Base-by-base conservation (phyloP, 306 rosid species). In the Hippophae gyantsensis region DNA sequence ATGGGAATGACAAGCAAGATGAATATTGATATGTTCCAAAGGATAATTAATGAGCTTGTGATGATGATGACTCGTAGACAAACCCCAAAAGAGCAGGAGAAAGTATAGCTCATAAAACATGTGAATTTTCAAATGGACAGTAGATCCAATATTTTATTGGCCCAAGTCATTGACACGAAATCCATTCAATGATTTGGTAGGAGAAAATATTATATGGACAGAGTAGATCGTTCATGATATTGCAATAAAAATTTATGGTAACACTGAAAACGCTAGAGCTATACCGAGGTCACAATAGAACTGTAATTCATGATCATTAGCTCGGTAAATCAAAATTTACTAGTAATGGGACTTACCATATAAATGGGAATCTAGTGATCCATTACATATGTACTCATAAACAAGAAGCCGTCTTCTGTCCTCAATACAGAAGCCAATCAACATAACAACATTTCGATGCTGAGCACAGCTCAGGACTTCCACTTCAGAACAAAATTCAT, bases 391-490 rank as follows among this genome's bases (percentile, higher is more conserved):
- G 66, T 84, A 93, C 69, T 93, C 99, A 48, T 93, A 93, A 72
- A 93, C 99, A 64, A 93, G 76, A 60, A 93, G 75, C 76, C 99
- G 80, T 82, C 97, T 77, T 68, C 74, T 88, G 72, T 93, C 94
- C 89, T 93, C 99, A 46, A 93, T 86, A 59, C 99, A 93, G 78
- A 88, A 93, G 4, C 99, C 99, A 60, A 88, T 88, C 74, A 93
- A 77, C 99, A 93, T 88, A 48, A 93, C 99, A 62, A 93, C 99
- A 65, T 93, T 93, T 53, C 99, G 81, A 59, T 93, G 99, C 69
- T 93, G 99, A 63, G 99, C 99, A 70, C 99, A 93, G 77, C 99
- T 93, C 46, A 93, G 76, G 63, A 93, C 99, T 88, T 93, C 99
- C 1, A 93, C 99, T 75, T 93, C 99, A 0, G 99, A 88, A 69